Base-by-base conservation (phyloP, 345 rosid genomes). In the Gossypium arboreum region DNA sequence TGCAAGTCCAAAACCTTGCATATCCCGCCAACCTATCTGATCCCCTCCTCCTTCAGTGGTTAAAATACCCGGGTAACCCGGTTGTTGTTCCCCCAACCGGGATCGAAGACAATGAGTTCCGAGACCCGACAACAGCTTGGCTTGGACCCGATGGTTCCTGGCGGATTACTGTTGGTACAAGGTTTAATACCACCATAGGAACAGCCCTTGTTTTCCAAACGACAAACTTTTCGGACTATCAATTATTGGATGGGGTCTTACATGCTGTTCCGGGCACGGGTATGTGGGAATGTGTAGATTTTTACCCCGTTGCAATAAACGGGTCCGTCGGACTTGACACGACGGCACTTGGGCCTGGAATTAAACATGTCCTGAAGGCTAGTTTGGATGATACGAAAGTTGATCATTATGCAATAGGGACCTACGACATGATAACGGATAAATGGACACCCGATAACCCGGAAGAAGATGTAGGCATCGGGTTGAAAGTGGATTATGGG, bases 211-310 rank as follows among this genome's bases (percentile, higher is more conserved):
- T 91, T 17, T 95, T 93, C 77, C 79, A 88, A 79, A 95, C 99
- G 0, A 77, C 84, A 1, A 78, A 95, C 50, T 95, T 95, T 41
- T 83, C 73, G 1, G 74, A 84, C 0, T 93, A 55, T 73, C 77
- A 83, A 70, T 76, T 83, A 9, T 22, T 85, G 34, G 89, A 86
- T 6, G 81, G 85, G 7, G 39, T 82, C 29, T 79, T 95, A 79
- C 97, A 95, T 74, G 79, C 79, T 3, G 99, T 95, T 27, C 86
- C 87, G 39, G 88, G 90, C 16, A 95, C 98, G 9, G 98, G 99
- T n/a, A 91, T 91, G 99, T 95, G 99, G 99, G 99, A 95, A 85
- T 95, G 97, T 34, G 89, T 95, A 58, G 98, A 93, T 79, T 89
- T 95, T 75, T 95, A 90, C 77, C 99, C 99, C 3, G 91, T 95